Evolutionary conservation across 2,329 filamentous ascomycete genomes (phyloP).

Genomic region (Lecanosticta acicola): DNA sequence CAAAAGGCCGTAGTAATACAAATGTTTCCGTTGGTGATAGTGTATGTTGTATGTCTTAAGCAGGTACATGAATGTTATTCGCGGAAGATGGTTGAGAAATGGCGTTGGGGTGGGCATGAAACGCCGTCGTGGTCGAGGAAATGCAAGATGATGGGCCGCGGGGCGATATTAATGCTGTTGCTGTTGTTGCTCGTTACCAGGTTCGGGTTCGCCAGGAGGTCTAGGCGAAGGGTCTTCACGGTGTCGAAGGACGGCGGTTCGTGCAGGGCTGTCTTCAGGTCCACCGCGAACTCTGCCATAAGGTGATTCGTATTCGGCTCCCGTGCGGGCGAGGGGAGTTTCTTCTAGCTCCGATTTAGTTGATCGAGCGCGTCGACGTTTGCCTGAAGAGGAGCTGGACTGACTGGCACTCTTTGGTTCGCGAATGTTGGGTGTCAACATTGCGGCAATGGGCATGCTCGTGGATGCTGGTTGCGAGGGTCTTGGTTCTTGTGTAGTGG

Average conservation of each 20-base stretch:
- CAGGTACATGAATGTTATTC: neutral
- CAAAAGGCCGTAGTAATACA: neutral
- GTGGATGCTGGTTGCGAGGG: slow-evolving; percentile 20
- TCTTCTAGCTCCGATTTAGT: slow-evolving; percentile 19
- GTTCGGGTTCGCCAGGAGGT: neutral
- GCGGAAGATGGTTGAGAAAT: neutral
- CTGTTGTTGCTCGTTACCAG: neutral
- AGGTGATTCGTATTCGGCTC: slow-evolving; percentile 24
- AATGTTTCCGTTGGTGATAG: neutral
- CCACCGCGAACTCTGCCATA: slow-evolving; percentile 17
- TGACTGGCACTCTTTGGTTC: slow-evolving; percentile 25
- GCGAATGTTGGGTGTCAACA: slow-evolving; percentile 28
- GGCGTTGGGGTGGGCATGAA: neutral
- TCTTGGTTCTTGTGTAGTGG: slow-evolving; percentile 10
- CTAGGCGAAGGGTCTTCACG: slow-evolving; percentile 16
- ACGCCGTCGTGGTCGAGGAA: neutral
- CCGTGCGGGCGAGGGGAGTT: slow-evolving; percentile 9
- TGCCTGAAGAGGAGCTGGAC: slow-evolving; percentile 30
- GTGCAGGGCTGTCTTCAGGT: slow-evolving; percentile 24
- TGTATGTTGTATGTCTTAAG: neutral
- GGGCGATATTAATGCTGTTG: neutral
- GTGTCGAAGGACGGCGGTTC: slow-evolving; percentile 25
- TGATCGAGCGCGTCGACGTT: slow-evolving; percentile 27
- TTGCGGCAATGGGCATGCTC: slow-evolving; percentile 32
- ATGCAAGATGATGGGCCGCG: too few relatives aligned